Evolutionary conservation across 768 basidiomycete genomes (phyloP).

Genomic region (Kwoniella europaea): DNA sequence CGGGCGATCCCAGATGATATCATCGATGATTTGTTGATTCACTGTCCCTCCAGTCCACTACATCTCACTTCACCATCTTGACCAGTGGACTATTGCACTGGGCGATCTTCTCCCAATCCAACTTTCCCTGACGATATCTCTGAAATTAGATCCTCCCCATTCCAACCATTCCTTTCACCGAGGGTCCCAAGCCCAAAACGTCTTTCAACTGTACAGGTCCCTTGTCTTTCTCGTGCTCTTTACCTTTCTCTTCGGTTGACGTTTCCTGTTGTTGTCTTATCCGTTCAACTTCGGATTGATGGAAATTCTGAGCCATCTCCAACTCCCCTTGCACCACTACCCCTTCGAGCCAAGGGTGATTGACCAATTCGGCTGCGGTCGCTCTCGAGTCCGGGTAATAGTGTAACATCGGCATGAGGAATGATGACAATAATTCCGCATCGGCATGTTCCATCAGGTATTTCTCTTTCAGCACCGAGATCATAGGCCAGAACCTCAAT

Average conservation of each 20-base stretch:
- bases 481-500: constrained; percentile 78
- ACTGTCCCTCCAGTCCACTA: too few relatives aligned
- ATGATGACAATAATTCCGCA: constrained; percentile 77
- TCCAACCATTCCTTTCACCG: constrained; percentile 51
- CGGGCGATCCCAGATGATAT: too few relatives aligned
- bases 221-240: constrained; percentile 20
- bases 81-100: background rate
- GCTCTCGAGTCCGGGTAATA: constrained; percentile 88
- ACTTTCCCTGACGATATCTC: background rate
- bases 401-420: constrained; percentile 87
- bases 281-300: constrained; percentile 35
- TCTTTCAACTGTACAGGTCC: constrained; percentile 33
- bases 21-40: too few relatives aligned
- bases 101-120: background rate
- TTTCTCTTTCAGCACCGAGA: constrained; percentile 88
- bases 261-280: constrained; percentile 5
- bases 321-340: constrained; percentile 87
- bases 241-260: constrained; percentile 1
- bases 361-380: constrained; percentile 79
- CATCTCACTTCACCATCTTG: too few relatives aligned
- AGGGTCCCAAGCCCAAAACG: constrained; percentile 45
- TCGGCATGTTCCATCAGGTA: constrained; percentile 86
- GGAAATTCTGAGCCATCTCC: constrained; percentile 61
- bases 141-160: constrained; percentile 43
- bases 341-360: constrained; percentile 85